These are phyloP conservation scores for Clarireedia hainanense DNA, from an alignment of 2,329 filamentous ascomycete species.

Conservation along the genomic window DNA sequence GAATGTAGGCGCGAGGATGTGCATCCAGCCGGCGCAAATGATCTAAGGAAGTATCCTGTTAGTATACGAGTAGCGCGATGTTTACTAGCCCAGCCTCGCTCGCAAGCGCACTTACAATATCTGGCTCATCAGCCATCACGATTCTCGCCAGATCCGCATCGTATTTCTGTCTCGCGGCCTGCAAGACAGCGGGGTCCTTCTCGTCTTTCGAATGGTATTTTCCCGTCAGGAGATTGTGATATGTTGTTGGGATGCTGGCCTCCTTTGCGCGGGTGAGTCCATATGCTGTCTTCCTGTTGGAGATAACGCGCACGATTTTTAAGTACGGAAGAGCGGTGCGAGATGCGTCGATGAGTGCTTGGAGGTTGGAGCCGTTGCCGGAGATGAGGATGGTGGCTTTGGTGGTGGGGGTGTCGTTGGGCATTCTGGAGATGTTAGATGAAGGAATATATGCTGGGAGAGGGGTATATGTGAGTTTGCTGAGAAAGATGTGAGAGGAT, in stretches of 20 bases:
- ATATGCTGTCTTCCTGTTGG: constrained; percentile 56
- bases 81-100: background rate
- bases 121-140: constrained; percentile 43
- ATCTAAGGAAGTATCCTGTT: constrained; percentile 30
- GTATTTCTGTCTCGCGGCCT: constrained; percentile 49
- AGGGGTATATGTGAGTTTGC: too few relatives aligned
- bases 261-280: constrained; percentile 53
- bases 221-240: constrained; percentile 60
- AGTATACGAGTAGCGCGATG: background rate
- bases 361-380: constrained; percentile 63
- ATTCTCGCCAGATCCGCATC: constrained; percentile 58
- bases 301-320: constrained; percentile 53
- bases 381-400: constrained; percentile 54
- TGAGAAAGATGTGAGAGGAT: too few relatives aligned
- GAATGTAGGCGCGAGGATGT: constrained; percentile 55
- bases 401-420: constrained; percentile 14
- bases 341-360: constrained; percentile 49
- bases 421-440: too few relatives aligned
- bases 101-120: constrained; percentile 33
- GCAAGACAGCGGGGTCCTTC: constrained; percentile 35
- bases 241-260: constrained; percentile 53
- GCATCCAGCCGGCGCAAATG: constrained; percentile 64
- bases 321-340: constrained; percentile 38
- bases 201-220: constrained; percentile 23
- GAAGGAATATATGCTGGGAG: too few relatives aligned